Evolutionary conservation across 106 monocot species (phyloP).

Genomic region (Acorus calamus): DNA sequence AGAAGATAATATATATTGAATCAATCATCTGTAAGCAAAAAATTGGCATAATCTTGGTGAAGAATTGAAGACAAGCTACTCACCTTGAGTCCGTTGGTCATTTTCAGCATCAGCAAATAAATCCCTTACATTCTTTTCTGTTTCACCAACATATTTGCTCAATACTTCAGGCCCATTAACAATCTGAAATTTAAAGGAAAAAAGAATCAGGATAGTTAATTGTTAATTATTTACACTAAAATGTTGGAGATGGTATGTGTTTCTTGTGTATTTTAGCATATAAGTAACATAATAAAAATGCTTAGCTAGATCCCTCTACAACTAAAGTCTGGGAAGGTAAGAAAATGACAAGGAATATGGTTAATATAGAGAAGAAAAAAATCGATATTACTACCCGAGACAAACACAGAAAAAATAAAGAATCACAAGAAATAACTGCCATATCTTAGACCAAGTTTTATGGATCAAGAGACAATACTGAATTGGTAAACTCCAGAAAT

Average conservation of each 20-base stretch:
- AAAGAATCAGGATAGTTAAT: not conserved
- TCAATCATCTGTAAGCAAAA: not conserved
- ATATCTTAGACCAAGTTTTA: no score
- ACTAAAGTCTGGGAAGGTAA: no score
- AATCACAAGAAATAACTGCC: no score
- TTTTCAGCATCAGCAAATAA: constrained; percentile 99
- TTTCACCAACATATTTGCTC: constrained; percentile 98
- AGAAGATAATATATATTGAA: not conserved
- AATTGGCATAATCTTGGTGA: not conserved
- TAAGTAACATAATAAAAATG: no score
- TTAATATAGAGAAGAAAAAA: no score
- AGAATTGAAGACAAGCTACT: not conserved
- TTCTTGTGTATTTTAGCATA: no score
- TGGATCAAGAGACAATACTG: no score
- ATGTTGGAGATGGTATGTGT: not conserved
- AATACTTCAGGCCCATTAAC: constrained; percentile 99
- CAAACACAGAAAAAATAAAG: no score
- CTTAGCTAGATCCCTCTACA: no score
- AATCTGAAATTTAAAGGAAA: constrained; percentile 48
- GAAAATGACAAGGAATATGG: no score
- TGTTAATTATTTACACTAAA: not conserved
- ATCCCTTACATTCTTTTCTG: constrained; percentile 98
- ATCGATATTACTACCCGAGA: no score
- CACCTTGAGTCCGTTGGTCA: constrained; percentile 80
- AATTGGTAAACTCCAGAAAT: no score